Conservation (phyloP, 179 eudicot species). For the Beta macrorhiza region DNA sequence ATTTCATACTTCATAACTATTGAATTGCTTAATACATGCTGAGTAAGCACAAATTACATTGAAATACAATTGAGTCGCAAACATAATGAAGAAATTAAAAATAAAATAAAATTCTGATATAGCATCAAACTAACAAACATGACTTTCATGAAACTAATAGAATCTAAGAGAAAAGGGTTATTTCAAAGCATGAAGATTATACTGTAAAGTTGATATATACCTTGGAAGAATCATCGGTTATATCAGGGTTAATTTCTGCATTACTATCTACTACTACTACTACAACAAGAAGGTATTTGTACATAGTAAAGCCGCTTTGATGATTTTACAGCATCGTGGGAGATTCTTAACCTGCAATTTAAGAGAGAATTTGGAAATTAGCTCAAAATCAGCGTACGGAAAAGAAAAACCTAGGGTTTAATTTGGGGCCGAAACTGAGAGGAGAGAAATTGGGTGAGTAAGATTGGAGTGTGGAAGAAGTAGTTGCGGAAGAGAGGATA, state of each 20-base stretch:
- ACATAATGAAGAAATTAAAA: too few relatives aligned
- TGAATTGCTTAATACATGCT: too few relatives aligned
- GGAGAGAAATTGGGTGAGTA: not conserved
- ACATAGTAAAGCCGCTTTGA: conserved; percentile 10
- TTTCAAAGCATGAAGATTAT: not conserved
- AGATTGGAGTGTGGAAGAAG: not conserved
- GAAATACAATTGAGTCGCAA: too few relatives aligned
- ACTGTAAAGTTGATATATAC: conserved; percentile 5
- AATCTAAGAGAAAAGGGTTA: too few relatives aligned
- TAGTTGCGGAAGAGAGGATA: conserved; percentile 8
- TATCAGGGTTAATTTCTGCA: conserved; percentile 29
- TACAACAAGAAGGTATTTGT: conserved; percentile 13
- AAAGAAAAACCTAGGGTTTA: conserved; percentile 31
- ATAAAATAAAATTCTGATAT: not conserved
- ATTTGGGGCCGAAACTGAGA: conserved; percentile 17
- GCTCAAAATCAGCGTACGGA: too few relatives aligned
- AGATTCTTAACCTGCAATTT: conserved; percentile 27
- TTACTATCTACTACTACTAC: not conserved
- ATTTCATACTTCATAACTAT: too few relatives aligned
- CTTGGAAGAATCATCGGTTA: conserved; percentile 25
- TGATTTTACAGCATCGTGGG: not conserved
- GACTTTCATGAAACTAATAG: too few relatives aligned
- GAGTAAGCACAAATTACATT: too few relatives aligned
- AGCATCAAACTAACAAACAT: too few relatives aligned
- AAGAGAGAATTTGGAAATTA: not conserved